Evolutionary conservation across 345 rosid species (phyloP).

Genomic region (Dimocarpus longan): DNA sequence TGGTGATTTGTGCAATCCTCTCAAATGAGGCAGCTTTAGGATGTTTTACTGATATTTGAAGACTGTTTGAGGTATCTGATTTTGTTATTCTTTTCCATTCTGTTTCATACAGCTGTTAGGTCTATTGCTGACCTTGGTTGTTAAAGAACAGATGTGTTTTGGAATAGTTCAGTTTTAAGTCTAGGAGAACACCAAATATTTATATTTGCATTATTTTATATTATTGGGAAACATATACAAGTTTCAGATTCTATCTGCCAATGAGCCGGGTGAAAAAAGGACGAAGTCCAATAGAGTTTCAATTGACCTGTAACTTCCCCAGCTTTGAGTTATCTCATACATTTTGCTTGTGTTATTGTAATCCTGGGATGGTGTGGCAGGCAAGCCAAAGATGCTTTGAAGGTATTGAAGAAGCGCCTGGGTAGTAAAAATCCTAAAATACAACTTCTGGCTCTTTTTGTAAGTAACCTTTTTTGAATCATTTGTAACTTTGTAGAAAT

Average conservation of each 20-base stretch:
- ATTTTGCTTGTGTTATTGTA: constrained; percentile 10
- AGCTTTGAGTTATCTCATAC: background rate
- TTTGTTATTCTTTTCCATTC: background rate
- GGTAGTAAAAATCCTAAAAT: constrained; percentile 88
- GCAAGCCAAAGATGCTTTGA: constrained; percentile 89
- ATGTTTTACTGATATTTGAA: background rate
- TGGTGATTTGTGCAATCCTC: background rate
- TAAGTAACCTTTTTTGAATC: constrained; percentile 39
- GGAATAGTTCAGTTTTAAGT: background rate
- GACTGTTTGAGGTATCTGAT: background rate
- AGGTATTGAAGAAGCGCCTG: constrained; percentile 85
- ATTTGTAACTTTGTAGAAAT: constrained; percentile 7
- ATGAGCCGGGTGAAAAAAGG: background rate
- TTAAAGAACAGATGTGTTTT: background rate
- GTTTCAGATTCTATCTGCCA: background rate
- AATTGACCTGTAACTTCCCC: background rate
- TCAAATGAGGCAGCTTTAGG: background rate
- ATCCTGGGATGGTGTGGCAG: constrained; percentile 44
- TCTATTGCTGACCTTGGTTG: background rate
- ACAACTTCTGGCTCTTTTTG: constrained; percentile 85
- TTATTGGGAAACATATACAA: background rate
- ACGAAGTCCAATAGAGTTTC: background rate
- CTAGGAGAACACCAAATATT: background rate
- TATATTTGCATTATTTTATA: background rate
- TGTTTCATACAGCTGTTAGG: constrained; percentile 3